A percentile compares a stretch with the other conserved stretches of the same genome.
Conservation (phyloP, 1,284 basidiomycete genomes). For the Coniophora puteana region DNA sequence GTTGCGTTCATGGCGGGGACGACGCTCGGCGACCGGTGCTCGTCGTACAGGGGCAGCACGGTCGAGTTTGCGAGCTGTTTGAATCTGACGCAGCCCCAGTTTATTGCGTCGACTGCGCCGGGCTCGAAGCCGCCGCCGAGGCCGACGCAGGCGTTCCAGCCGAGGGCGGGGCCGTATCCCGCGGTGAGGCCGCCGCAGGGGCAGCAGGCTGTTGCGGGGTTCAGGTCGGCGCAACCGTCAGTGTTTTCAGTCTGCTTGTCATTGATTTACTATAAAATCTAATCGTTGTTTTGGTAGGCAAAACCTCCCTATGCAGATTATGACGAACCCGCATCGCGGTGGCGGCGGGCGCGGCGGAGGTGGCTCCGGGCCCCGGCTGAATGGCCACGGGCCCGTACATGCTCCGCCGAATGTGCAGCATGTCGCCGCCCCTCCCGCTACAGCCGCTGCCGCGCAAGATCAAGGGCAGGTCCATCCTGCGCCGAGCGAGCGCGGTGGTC, state of each 20-base stretch:
- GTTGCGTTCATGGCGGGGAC: conserved; percentile 91
- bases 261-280: conserved; percentile 8
- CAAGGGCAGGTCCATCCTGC: too few species aligned
- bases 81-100: conserved; percentile 83
- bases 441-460: too few species aligned
- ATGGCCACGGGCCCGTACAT: background rate
- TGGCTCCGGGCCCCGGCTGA: conserved; percentile 2
- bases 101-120: conserved; percentile 67
- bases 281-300: conserved; percentile 11
- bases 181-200: conserved; percentile 49
- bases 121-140: conserved; percentile 40
- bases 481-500: conserved; percentile 1
- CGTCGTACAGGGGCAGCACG: conserved; percentile 83
- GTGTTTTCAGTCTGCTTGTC: conserved; percentile 7
- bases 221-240: conserved; percentile 43
- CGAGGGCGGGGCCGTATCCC: conserved; percentile 65
- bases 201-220: conserved; percentile 53
- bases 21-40: conserved; percentile 86
- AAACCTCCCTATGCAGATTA: conserved; percentile 43
- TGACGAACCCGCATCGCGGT: conserved; percentile 71
- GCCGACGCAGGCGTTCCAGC: conserved; percentile 50
- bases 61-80: conserved; percentile 83
- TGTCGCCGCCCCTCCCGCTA: conserved; percentile 4
- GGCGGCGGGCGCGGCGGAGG: conserved; percentile 21
- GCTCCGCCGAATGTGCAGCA: background rate